Evolutionary conservation across 495 filamentous ascomycete genomes (phyloP), one percentile per base, ranked within the genome.

Genomic region (Platismatia glauca): DNA sequence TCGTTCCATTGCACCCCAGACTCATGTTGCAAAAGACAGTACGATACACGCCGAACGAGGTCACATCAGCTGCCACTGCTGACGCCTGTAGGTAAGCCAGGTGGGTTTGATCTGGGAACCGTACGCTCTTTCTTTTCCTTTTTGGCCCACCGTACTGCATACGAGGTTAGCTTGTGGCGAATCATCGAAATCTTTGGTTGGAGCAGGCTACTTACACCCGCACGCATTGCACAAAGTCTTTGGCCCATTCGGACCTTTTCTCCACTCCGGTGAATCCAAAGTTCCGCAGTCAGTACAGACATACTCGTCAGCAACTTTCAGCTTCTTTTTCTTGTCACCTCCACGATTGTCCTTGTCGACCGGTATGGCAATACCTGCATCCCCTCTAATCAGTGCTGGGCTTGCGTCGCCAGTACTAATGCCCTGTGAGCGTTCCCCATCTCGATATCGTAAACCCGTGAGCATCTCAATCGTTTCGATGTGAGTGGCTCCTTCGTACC

Each of bases 181-280:
- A 57, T 24, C 9, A 35, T 9, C 38, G 37, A 56, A 67, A 41
- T 38, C 20, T 38, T 16, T 55, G 56, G 62, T 39, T 3, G n/a
- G 29, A 57, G 12, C 29, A 57, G 15, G 43, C 8, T 50, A 81
- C 83, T 75, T 75, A 75, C 91, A 82, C 63, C 94, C 94, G 75
- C 94, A 98, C 29, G 94, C 94, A 78, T 98, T 98, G 75, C 94
- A 98, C 52, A 98, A 76, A 3, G 93, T 97, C 76, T 98, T 97
- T 5, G 94, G 94, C 9, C 94, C 94, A 59, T 82, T 87, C 0
- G 94, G 94, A 0, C 94, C 94, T 71, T 96, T 97, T 61, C 94
- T 81, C 94, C 94, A 98, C 77, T 98, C 94, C 0, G 94, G 94
- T 20, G 89, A 95, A 67, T 97, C 94, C 3, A 91, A 78, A 3